phyloP scores from a whole-genome alignment of 2,329 filamentous ascomycete species.

The Talaromyces sp. region DNA sequence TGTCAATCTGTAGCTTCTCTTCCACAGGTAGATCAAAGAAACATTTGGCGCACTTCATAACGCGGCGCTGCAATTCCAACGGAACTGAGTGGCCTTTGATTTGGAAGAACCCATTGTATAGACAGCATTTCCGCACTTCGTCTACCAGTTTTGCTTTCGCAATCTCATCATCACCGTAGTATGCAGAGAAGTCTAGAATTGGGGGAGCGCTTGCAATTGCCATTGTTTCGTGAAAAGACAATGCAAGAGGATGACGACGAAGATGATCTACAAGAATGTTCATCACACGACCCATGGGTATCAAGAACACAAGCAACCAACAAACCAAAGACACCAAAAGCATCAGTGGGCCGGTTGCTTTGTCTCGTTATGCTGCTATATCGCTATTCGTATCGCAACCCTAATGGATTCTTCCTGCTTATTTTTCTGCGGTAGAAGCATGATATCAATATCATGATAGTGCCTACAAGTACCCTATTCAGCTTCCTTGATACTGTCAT shows the following conservation, averaged over 20 bases:
- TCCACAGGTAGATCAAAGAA: not conserved
- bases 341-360: constrained; percentile 70
- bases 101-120: not conserved
- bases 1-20: not conserved
- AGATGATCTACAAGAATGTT: constrained; percentile 87
- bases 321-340: constrained; percentile 83
- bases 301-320: constrained; percentile 96
- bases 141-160: not conserved
- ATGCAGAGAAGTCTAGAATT: not conserved
- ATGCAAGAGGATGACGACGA: constrained; percentile 82
- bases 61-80: not conserved
- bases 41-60: not conserved
- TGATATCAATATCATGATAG: not conserved
- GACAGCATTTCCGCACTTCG: not conserved
- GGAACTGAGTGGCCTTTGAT: not conserved
- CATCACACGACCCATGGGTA: constrained; percentile 96
- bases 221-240: constrained; percentile 72
- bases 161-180: not conserved
- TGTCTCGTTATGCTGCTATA: not conserved
- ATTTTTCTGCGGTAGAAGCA: not conserved
- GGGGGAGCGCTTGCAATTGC: not conserved
- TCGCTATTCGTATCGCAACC: not conserved
- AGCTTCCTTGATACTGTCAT: not conserved
- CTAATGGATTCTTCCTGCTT: not conserved
- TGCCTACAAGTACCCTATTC: not conserved